Conservation (phyloP, 352 stramenopile genomes). For the Phytophthora pini region DNA sequence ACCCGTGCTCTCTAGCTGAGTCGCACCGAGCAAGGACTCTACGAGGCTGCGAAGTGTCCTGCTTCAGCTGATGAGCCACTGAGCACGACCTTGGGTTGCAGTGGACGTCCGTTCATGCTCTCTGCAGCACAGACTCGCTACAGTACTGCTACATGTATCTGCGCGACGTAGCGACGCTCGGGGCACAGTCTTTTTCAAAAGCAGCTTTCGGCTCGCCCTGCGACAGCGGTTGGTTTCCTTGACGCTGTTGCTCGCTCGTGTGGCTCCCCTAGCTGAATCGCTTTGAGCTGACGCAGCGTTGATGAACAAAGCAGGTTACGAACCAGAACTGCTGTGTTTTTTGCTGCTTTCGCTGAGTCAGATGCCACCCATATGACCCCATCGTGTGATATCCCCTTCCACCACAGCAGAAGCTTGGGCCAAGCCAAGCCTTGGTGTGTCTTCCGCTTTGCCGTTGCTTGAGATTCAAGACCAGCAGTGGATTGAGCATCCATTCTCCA, state of each 20-base stretch:
- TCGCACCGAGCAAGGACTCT: neutral
- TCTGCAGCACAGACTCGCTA: neutral
- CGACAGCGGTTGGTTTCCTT: neutral
- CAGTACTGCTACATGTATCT: constrained; percentile 1
- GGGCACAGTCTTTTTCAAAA: constrained; percentile 19
- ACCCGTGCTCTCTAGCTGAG: constrained; percentile 7
- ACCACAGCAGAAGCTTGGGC: constrained; percentile 11
- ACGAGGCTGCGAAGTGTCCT: constrained; percentile 3
- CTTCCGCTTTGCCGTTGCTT: neutral
- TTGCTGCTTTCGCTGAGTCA: constrained; percentile 23
- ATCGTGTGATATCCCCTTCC: constrained; percentile 10
- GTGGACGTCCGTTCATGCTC: constrained; percentile 6
- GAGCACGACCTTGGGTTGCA: constrained; percentile 1
- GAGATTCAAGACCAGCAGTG: neutral
- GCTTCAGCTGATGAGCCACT: constrained; percentile 2
- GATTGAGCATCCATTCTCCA: constrained; percentile 9
- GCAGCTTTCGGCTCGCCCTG: neutral
- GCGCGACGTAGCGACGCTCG: constrained; percentile 17
- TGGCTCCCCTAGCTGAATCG: constrained; percentile 13
- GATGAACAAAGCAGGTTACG: no score
- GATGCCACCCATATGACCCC: constrained; percentile 22
- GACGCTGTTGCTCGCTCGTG: constrained; percentile 1
- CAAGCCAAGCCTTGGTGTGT: no score
- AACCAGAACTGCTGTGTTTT: neutral
- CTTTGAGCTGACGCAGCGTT: neutral